phyloP scores from a whole-genome alignment of 2,329 filamentous ascomycete genomes.

The Alternaria arbusti region DNA sequence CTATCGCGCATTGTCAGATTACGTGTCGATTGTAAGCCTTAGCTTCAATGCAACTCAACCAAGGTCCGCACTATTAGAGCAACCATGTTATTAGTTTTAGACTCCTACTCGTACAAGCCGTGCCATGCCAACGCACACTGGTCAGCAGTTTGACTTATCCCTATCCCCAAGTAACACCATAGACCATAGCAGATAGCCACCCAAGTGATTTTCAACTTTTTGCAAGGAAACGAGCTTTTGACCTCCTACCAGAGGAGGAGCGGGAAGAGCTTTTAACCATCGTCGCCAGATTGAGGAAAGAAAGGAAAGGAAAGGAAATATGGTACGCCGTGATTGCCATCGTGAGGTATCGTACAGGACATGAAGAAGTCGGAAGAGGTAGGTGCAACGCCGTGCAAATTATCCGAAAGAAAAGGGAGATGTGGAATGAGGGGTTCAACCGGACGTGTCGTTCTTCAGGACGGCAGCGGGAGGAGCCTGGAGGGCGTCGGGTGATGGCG shows the following conservation, averaged over 20 bases:
- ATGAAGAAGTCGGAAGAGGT: not conserved
- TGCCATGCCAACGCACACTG: not conserved
- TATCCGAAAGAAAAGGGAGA: not conserved
- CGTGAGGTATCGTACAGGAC: conserved; percentile 1
- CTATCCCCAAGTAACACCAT: not conserved
- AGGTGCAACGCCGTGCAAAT: not conserved
- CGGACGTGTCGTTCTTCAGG: not conserved
- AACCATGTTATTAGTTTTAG: not conserved
- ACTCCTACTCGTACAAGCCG: not conserved
- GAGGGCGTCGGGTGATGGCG: not conserved
- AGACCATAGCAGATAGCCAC: not conserved
- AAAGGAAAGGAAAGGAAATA: not conserved
- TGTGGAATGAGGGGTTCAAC: not conserved
- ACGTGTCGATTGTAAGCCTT: not conserved
- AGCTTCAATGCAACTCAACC: not conserved
- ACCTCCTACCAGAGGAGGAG: not conserved
- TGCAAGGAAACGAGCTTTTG: not conserved
- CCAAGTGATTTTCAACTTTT: not conserved
- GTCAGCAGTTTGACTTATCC: not conserved
- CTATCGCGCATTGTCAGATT: not conserved
- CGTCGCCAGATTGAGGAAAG: not conserved
- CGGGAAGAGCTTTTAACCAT: not conserved
- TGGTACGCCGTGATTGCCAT: not conserved
- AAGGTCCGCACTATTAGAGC: not conserved
- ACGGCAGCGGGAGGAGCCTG: not conserved